phyloP scores from a whole-genome alignment of 176 grass and related monocot genomes.

The Triticum monococcum region DNA sequence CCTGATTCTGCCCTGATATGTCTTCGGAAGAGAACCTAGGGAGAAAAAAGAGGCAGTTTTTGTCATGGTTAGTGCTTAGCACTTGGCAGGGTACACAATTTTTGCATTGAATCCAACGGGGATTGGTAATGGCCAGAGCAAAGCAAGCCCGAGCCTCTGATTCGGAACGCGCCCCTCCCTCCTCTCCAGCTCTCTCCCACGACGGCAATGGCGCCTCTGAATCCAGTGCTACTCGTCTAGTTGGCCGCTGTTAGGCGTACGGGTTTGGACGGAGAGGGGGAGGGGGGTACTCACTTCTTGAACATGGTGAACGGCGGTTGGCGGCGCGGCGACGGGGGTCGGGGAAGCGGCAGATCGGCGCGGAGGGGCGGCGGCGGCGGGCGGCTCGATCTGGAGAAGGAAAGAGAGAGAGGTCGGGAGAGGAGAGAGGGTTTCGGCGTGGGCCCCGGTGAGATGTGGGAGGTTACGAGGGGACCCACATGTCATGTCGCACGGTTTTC shows the following conservation, averaged over 20 bases:
- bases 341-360: background rate
- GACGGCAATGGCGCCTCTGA: background rate
- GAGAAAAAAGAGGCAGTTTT: background rate
- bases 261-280: background rate
- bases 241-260: background rate
- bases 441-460: background rate
- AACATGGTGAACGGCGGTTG: conserved; percentile 38
- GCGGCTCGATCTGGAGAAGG: background rate
- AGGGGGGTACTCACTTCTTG: conserved; percentile 46
- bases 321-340: no score
- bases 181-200: background rate
- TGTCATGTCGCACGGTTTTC: no score
- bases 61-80: background rate
- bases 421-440: background rate
- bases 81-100: background rate
- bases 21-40: conserved; percentile 86
- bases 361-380: no score
- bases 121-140: background rate
- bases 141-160: no score
- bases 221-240: background rate
- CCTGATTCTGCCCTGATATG: conserved; percentile 97
- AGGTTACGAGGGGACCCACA: no score
- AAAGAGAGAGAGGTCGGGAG: background rate
- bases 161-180: no score
- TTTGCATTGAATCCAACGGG: background rate